A percentile compares a stretch with the other conserved stretches of the same genome.
These are phyloP conservation scores for Evernia prunastri DNA, from an alignment of 495 filamentous ascomycete species.

Conservation along the genomic window DNA sequence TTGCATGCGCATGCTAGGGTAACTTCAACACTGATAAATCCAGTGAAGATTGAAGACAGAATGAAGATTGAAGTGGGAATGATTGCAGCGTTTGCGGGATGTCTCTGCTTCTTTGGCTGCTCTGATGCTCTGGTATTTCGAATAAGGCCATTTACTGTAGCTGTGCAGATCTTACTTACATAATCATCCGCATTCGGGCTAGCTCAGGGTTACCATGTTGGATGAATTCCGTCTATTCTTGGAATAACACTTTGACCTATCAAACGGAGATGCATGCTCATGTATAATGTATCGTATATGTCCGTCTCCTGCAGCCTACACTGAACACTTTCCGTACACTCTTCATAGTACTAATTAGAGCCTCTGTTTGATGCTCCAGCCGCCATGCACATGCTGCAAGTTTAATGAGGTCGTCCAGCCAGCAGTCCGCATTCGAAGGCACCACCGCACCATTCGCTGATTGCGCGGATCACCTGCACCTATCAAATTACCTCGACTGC, in stretches of 20 bases:
- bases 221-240: slow-evolving; percentile 4
- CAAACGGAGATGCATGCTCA: slow-evolving; percentile 1
- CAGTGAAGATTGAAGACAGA: background rate
- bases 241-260: background rate
- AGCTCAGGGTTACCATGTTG: background rate
- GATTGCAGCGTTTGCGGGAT: background rate
- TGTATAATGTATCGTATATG: no score
- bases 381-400: background rate
- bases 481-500: slow-evolving; percentile 1
- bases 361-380: background rate
- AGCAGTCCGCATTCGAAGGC: background rate
- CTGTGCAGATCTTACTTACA: background rate
- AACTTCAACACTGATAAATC: background rate
- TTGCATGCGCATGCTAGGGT: background rate
- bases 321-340: no score
- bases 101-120: background rate
- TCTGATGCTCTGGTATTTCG: no score
- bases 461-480: slow-evolving; percentile 4
- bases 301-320: no score
- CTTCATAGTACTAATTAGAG: no score
- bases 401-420: background rate
- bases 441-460: slow-evolving; percentile 1
- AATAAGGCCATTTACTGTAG: background rate
- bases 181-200: slow-evolving; percentile 1
- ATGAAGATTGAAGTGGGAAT: background rate